phyloP scores from a whole-genome alignment of 805 yeast genomes.

The Yamadazyma philogaea region DNA sequence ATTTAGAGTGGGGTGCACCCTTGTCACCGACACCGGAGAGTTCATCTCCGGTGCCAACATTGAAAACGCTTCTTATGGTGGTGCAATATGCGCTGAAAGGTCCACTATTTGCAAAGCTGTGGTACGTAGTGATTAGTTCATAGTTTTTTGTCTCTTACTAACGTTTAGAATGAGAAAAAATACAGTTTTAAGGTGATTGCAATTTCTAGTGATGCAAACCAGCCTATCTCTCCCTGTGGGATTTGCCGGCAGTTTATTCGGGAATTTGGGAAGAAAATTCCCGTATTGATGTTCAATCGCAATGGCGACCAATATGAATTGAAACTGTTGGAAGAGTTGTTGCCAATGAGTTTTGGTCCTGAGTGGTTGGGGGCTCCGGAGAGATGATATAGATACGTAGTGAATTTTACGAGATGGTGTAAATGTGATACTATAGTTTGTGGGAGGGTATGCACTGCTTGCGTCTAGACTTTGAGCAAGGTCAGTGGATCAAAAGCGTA shows the following conservation, averaged over 20 bases:
- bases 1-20: slow-evolving; percentile 72
- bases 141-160: not conserved
- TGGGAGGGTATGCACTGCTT: no score
- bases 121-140: slow-evolving; percentile 20
- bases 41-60: slow-evolving; percentile 76
- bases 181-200: slow-evolving; percentile 12
- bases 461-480: no score
- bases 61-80: slow-evolving; percentile 88
- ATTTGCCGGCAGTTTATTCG: slow-evolving; percentile 87
- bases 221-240: slow-evolving; percentile 85
- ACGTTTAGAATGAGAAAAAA: slow-evolving; percentile 12
- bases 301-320: slow-evolving; percentile 45
- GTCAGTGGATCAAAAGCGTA: no score
- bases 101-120: slow-evolving; percentile 33
- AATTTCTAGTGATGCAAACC: slow-evolving; percentile 16
- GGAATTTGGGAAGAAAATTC: slow-evolving; percentile 64
- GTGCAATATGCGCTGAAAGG: slow-evolving; percentile 42
- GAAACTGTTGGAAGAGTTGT: slow-evolving; percentile 52
- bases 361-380: slow-evolving; percentile 26
- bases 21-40: slow-evolving; percentile 51
- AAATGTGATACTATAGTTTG: no score
- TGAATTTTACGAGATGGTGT: not conserved
- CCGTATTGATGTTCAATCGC: slow-evolving; percentile 65
- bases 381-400: not conserved
- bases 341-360: slow-evolving; percentile 89